Base-by-base conservation (phyloP, 139 green algal species). In the Pleodorina starrii region DNA sequence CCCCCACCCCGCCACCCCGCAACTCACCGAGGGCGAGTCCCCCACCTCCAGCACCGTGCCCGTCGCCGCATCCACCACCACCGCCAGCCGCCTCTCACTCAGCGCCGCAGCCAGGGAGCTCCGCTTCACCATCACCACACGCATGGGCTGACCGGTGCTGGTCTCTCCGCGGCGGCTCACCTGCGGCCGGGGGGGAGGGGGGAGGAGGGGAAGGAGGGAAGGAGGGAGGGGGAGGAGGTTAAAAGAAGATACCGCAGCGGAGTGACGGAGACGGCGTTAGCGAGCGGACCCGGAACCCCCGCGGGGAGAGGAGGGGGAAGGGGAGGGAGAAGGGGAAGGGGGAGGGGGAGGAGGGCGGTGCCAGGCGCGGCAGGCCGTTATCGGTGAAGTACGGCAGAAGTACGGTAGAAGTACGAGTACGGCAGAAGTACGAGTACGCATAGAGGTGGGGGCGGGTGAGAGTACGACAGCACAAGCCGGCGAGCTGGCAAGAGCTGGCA, bases 61-160 rank as follows among this genome's bases (percentile, higher is more conserved):
- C 43, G 81, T 79, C 4, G 60, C 81, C 6, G 81, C 81, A 68
- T 87, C 81, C 44, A 87, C 63, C 43, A 87, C 81, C 27, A 77
- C 17, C 9, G 29, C 36, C 63, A 87, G 42, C 57, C 81, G 81
- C 29, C 81, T 42, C 63, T 87, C 81, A 4, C 32, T 16, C 32
- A 77, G 81, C 44, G 81, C 81, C n/a, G 32, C 32, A 0, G 16
- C n/a, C 43, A 79, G 44, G 21, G 44, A 69, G 81, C n/a, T 69
- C 25, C 25, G 32, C 0, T 17, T 25, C 63, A 87, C 81, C 60
- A 51, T 78, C 35, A 87, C 44, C 43, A 79, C 63, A 3, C 81
- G 43, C 50, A 68, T 66, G 44, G 43, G 16, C n/a, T 48, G 32
- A 21, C 81, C 63, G n/a, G 51, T 57, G 42, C 10, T 46, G n/a